Base-by-base conservation (phyloP, 1,284 basidiomycete species). In the Xerocomus amazonicus region DNA sequence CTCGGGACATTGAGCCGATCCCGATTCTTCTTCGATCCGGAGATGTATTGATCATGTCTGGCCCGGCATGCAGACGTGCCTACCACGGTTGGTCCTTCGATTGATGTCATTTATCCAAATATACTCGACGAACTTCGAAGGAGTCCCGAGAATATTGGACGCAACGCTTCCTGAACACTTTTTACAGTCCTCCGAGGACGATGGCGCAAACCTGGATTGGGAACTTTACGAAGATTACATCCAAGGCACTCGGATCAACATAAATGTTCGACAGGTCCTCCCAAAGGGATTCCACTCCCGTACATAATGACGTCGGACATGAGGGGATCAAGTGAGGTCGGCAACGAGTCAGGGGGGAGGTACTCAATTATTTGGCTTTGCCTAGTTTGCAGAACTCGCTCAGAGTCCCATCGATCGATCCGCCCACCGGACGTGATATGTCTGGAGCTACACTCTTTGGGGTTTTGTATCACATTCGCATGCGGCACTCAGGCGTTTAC, bases 41-140 rank as follows among this genome's bases (percentile, higher is more conserved):
- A 7, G 94, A 97, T 63, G 81, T 88, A 0, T 73, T 95, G n/a
- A 83, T 96, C 59, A 95, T 97, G 92, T 87, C 89, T 1, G 94
- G 93, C 0, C 88, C 88, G 23, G 71, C 73, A 23, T 90, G 90
- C 56, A 77, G 94, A 46, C 75, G 91, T 36, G 87, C 85, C 26
- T 97, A 91, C 64, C 93, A 97, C 59, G 93, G 88, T 84, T 38
- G 44, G 76, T 61, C 17, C 1, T 36, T 38, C 35, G 47, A 40
- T 39, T 17, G 23, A 40, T 29, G 23, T 17, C 51, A 10, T 10
- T 28, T 36, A 27, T 42, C 28, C 52, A 34, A 19, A 0, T 14
- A 17, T 3, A 38, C 41, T 53, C 13, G 51, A 14, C 37, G 44
- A 9, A 17, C 12, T 19, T 27, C 50, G 19, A 50, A 91, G 89